Conservation (phyloP, 1,139 yeast genomes). For the Scheffersomyces illinoinensis region DNA sequence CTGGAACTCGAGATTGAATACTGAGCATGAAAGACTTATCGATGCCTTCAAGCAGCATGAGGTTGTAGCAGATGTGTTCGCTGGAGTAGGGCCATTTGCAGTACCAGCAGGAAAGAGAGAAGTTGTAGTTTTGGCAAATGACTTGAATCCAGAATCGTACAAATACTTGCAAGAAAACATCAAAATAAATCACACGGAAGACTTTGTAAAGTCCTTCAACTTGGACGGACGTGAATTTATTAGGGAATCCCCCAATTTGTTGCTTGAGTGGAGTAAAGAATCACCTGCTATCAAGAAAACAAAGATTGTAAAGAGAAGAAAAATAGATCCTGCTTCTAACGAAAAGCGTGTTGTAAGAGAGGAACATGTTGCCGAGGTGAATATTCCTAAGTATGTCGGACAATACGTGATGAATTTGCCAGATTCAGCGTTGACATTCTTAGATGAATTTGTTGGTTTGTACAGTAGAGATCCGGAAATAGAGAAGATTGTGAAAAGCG, state of each 20-base stretch:
- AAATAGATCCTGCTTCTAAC: constrained; percentile 21
- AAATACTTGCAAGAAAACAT: constrained; percentile 70
- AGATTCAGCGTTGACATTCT: constrained; percentile 85
- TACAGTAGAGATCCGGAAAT: constrained; percentile 45
- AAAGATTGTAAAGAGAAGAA: constrained; percentile 33
- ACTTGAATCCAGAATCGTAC: constrained; percentile 85
- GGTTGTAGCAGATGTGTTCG: constrained; percentile 92
- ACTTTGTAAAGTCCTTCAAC: constrained; percentile 65
- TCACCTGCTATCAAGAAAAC: constrained; percentile 27
- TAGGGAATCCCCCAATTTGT: constrained; percentile 52
- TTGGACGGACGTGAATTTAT: constrained; percentile 86
- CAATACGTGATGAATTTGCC: constrained; percentile 97
- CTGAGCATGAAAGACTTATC: constrained; percentile 88
- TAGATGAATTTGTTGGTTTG: constrained; percentile 74
- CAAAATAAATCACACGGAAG: constrained; percentile 57
- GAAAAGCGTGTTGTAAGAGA: constrained; percentile 21
- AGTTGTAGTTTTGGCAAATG: constrained; percentile 85
- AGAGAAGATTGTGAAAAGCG: constrained; percentile 27
- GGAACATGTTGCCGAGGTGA: constrained; percentile 26
- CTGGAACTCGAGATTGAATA: constrained; percentile 94
- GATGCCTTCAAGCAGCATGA: constrained; percentile 59
- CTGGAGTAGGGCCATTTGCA: constrained; percentile 98
- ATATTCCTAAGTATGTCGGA: constrained; percentile 60
- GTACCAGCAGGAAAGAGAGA: constrained; percentile 91
- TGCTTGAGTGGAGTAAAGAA: constrained; percentile 39